phyloP scores from a whole-genome alignment of 148 eudicot species.

The Agrostemma githago region DNA sequence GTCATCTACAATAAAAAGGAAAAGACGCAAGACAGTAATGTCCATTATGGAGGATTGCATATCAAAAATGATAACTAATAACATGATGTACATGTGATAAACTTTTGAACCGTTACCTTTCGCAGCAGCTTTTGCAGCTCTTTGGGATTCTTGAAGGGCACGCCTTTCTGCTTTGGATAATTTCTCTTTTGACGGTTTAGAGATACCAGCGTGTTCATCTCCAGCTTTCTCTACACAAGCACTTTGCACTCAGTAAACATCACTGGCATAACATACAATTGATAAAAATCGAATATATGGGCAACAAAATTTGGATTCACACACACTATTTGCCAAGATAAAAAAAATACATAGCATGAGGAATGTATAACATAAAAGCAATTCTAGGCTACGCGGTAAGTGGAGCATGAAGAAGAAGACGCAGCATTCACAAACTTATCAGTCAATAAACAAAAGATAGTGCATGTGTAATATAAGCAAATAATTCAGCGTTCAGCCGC shows the following conservation, averaged over 20 bases:
- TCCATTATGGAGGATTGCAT: neutral
- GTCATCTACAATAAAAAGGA: neutral
- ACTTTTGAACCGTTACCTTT: slow-evolving; percentile 43
- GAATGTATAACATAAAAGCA: neutral
- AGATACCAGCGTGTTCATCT: slow-evolving; percentile 34
- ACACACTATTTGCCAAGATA: neutral
- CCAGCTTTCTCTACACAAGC: slow-evolving; percentile 49
- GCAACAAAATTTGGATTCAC: neutral
- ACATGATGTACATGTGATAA: neutral
- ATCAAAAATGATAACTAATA: neutral
- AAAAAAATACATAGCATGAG: neutral
- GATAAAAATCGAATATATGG: slow-evolving; percentile 13
- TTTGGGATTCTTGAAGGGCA: slow-evolving; percentile 88
- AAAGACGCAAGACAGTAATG: neutral
- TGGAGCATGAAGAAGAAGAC: neutral
- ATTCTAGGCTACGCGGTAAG: neutral
- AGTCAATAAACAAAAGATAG: neutral
- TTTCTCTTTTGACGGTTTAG: slow-evolving; percentile 71
- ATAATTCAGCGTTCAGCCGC: neutral
- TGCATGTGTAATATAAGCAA: neutral
- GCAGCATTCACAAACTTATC: neutral
- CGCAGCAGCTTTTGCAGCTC: slow-evolving; percentile 92
- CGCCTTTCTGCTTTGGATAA: slow-evolving; percentile 92
- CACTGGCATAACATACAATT: slow-evolving; percentile 10
- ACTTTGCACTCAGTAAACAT: slow-evolving; percentile 24